A percentile compares a stretch with the other conserved stretches of the same genome.
phyloP scores from a whole-genome alignment of 768 basidiomycete species.

The Brasilioporus rufonigricans region DNA sequence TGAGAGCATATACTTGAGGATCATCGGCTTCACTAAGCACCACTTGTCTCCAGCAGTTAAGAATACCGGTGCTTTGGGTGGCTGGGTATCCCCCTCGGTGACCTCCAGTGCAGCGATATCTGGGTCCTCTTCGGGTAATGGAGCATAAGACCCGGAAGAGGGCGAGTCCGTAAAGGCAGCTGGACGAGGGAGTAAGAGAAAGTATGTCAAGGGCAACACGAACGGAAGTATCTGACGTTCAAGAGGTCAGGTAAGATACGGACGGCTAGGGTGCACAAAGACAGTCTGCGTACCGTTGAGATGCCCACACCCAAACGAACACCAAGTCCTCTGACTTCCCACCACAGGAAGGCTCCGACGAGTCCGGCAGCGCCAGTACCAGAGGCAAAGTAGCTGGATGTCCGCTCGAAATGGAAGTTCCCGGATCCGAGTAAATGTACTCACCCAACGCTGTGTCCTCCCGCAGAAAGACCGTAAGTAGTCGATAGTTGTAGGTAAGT shows the following conservation, averaged over 20 bases:
- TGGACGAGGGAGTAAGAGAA: slow-evolving; percentile 69
- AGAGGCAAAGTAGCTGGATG: slow-evolving; percentile 78
- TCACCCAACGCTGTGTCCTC: slow-evolving; percentile 80
- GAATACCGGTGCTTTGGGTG: slow-evolving; percentile 45
- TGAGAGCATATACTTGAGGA: slow-evolving; percentile 86
- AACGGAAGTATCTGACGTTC: no score
- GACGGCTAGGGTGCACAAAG: no score
- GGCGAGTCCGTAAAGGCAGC: slow-evolving; percentile 45
- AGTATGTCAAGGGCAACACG: slow-evolving; percentile 73
- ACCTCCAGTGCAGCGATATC: slow-evolving; percentile 20
- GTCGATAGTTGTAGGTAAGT: slow-evolving; percentile 93
- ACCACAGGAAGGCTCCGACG: slow-evolving; percentile 92
- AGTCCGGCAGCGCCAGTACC: slow-evolving; percentile 96
- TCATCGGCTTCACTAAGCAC: slow-evolving; percentile 73
- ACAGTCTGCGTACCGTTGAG: no score
- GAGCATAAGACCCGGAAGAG: slow-evolving; percentile 35
- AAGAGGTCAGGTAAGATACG: no score
- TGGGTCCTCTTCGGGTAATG: slow-evolving; percentile 36
- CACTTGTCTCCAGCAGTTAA: slow-evolving; percentile 77
- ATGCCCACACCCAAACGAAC: slow-evolving; percentile 81
- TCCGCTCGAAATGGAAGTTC: background rate
- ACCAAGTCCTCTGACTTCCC: slow-evolving; percentile 84
- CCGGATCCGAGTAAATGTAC: slow-evolving; percentile 11
- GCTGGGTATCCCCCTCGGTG: slow-evolving; percentile 29
- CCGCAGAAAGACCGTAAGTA: slow-evolving; percentile 66